These are phyloP conservation scores for Huntiella abstrusa DNA, from an alignment of 2,329 filamentous ascomycete species.

Conservation along the genomic window DNA sequence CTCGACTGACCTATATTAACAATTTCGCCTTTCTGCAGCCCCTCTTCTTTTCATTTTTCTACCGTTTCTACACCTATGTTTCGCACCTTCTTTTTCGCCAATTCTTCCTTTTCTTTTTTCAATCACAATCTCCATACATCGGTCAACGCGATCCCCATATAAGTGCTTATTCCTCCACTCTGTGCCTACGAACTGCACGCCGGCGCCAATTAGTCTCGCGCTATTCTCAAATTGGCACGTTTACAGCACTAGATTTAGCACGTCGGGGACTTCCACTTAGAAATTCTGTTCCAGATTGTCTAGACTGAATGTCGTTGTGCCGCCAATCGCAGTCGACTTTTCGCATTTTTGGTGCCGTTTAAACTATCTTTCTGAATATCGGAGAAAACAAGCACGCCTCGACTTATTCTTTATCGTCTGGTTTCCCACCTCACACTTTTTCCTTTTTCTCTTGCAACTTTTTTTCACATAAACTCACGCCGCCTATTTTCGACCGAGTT, in stretches of 20 bases:
- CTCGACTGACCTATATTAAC: not conserved
- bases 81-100: not conserved
- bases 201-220: constrained; percentile 7
- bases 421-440: not conserved
- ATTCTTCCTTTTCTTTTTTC: not conserved
- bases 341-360: not conserved
- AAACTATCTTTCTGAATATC: not conserved
- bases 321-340: constrained; percentile 1
- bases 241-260: not conserved
- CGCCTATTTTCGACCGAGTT: not conserved
- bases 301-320: constrained; percentile 8
- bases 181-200: not conserved
- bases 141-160: constrained; percentile 4
- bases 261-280: not conserved
- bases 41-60: not conserved
- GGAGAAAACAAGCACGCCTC: not conserved
- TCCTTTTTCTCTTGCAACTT: not conserved
- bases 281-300: not conserved
- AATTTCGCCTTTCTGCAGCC: not conserved
- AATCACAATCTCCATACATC: not conserved
- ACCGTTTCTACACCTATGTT: not conserved
- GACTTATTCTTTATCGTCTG: too few species aligned
- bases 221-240: constrained; percentile 4
- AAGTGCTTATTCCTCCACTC: not conserved
- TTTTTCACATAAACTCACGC: not conserved